Percentiles rank a stretch among this genome's conserved stretches.
Conservation (phyloP, 805 yeast species). For the Cyberlindnera subsufficiens region DNA sequence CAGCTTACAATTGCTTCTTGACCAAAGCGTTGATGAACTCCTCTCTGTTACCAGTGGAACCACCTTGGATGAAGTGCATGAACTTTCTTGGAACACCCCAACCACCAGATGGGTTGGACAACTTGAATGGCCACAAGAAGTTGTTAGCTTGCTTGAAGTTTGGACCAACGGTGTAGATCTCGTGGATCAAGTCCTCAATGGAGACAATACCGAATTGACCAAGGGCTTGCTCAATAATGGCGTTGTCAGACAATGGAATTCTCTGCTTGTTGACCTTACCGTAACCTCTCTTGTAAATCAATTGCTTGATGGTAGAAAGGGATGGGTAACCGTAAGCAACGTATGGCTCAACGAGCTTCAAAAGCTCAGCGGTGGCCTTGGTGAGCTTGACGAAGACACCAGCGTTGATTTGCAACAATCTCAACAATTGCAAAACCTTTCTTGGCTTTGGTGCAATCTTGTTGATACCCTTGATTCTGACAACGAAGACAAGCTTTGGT, state of each 20-base stretch:
- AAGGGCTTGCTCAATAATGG: constrained; percentile 79
- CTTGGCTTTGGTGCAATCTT: constrained; percentile 99
- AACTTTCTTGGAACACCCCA: constrained; percentile 96
- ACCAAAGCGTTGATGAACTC: constrained; percentile 90
- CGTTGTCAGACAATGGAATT: constrained; percentile 82
- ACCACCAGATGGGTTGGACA: constrained; percentile 96
- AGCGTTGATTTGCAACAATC: constrained; percentile 90
- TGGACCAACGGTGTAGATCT: constrained; percentile 94
- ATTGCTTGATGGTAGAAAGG: constrained; percentile 84
- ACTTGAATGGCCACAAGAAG: constrained; percentile 98
- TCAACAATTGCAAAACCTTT: constrained; percentile 91
- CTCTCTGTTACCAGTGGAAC: constrained; percentile 98
- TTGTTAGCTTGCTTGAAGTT: constrained; percentile 98
- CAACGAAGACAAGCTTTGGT: constrained; percentile 89
- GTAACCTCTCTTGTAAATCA: constrained; percentile 96
- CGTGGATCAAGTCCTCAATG: constrained; percentile 92
- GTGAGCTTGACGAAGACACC: constrained; percentile 94
- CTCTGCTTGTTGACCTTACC: constrained; percentile 97
- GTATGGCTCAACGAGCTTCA: constrained; percentile 93
- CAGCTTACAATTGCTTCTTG: constrained; percentile 37
- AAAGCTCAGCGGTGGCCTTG: constrained; percentile 91
- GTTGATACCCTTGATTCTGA: constrained; percentile 99
- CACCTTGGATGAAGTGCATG: constrained; percentile 97
- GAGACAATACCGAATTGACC: constrained; percentile 92
- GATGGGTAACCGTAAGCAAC: constrained; percentile 97